Percentiles rank a stretch among this genome's conserved stretches.
Conservation (phyloP, 176 grass and related monocot genomes). For the Musa itinerans region DNA sequence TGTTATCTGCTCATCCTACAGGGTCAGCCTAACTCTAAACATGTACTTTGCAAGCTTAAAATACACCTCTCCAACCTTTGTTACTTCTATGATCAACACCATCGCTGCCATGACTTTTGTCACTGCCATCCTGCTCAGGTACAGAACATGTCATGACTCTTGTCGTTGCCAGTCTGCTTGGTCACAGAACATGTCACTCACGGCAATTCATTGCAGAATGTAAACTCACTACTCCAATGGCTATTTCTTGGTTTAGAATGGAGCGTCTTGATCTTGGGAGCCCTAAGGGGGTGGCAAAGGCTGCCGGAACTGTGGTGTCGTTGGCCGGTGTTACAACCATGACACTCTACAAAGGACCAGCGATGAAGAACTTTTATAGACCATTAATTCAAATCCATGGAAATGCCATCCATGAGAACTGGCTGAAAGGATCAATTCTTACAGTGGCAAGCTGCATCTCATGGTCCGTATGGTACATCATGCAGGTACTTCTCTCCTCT, state of each 20-base stretch:
- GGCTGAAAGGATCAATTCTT: slow-evolving; percentile 59
- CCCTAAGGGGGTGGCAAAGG: slow-evolving; percentile 47
- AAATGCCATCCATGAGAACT: slow-evolving; percentile 23
- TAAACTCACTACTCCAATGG: background rate
- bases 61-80: slow-evolving; percentile 82
- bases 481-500: slow-evolving; percentile 41
- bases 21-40: slow-evolving; percentile 79
- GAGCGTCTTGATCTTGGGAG: slow-evolving; percentile 61
- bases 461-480: slow-evolving; percentile 70
- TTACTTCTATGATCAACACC: slow-evolving; percentile 63
- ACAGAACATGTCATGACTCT: slow-evolving; percentile 41
- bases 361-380: slow-evolving; percentile 32
- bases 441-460: slow-evolving; percentile 63
- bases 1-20: slow-evolving; percentile 27
- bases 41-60: slow-evolving; percentile 88
- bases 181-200: background rate
- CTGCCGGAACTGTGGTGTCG: slow-evolving; percentile 52
- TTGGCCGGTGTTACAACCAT: slow-evolving; percentile 77
- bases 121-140: slow-evolving; percentile 62
- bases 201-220: background rate
- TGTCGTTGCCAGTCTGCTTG: slow-evolving; percentile 55
- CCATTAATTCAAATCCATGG: slow-evolving; percentile 41
- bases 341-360: slow-evolving; percentile 77
- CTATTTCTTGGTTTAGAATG: slow-evolving; percentile 29
- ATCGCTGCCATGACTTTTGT: slow-evolving; percentile 68